Evolutionary conservation across 2,329 filamentous ascomycete species (phyloP), one percentile per base, ranked within the genome.

Genomic region (Aspergillus japonicus): DNA sequence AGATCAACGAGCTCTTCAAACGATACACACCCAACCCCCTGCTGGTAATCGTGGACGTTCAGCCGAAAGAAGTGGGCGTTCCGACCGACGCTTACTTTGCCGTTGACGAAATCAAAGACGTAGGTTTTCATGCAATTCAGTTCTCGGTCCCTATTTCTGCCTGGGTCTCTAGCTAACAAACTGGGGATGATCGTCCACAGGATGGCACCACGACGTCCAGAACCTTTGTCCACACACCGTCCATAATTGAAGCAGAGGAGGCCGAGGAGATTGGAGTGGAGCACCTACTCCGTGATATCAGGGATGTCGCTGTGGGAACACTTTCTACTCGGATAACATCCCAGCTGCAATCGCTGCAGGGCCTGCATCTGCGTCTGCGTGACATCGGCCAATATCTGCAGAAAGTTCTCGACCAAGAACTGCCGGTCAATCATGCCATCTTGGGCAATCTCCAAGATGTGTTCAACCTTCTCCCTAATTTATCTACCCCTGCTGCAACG

Each of bases 1-100:
- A 98, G 81, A 96, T 99, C 88, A 99, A 99, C 80, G 95, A 99
- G 81, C 87, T 99, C 61, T 98, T 99, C 87, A 99, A 99, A 84
- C 87, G 93, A 82, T 99, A 99, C 82, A 97, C 93, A 56, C 92
- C 95, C 21, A 96, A 98, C 74, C 95, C 95, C 54, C 83, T 99
- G 68, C 85, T 99, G 56, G 94, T 98, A 74, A 99, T 99, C 78
- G 93, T 99, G 69, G 95, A 99, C 75, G 95, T 99, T 64, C 94
- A 98, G 79, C 94, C 95, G 24, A 97, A 97, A 81, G 94, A 98
- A 79, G 91, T 96, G 21, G 95, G 95, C 62, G 95, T 99, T 56
- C 95, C 95, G 21, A 99, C 95, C 54, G 95, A 99, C 80, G 95
- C 95, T 51, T 99, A 99, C 82, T 99, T 99, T 81, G 95, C 95